phyloP scores from a whole-genome alignment of 257 asterid genomes.

The Haberlea rhodopensis region DNA sequence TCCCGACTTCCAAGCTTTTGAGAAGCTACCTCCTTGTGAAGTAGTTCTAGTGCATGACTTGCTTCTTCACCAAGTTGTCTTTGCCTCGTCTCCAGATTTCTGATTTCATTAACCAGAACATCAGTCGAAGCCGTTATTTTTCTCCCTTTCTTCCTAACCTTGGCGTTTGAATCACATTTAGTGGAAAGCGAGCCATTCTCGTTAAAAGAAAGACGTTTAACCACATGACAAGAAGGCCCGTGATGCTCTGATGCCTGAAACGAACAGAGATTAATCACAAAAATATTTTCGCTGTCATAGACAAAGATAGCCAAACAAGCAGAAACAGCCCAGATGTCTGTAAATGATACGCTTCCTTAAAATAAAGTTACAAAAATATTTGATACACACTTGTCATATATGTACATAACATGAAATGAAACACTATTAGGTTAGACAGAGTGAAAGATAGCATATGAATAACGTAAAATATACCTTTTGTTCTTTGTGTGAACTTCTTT shows the following conservation, averaged over 20 bases:
- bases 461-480: slow-evolving; percentile 44
- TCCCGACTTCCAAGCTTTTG: slow-evolving; percentile 71
- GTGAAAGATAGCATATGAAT: background rate
- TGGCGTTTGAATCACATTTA: slow-evolving; percentile 33
- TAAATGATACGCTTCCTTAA: background rate
- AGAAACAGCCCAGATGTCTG: background rate
- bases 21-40: slow-evolving; percentile 85
- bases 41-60: slow-evolving; percentile 82
- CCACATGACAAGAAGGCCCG: slow-evolving; percentile 73
- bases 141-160: slow-evolving; percentile 42
- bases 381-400: background rate
- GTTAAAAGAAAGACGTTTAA: slow-evolving; percentile 66
- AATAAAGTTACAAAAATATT: background rate
- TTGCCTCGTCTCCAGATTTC: slow-evolving; percentile 84
- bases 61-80: slow-evolving; percentile 96
- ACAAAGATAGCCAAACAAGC: background rate
- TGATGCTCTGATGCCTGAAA: slow-evolving; percentile 60
- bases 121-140: slow-evolving; percentile 53
- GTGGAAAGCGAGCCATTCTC: slow-evolving; percentile 40
- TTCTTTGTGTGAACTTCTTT: slow-evolving; percentile 73
- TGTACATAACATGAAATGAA: background rate
- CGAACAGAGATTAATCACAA: slow-evolving; percentile 9
- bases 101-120: slow-evolving; percentile 68
- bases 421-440: background rate
- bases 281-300: slow-evolving; percentile 9